Evolutionary conservation across 495 filamentous ascomycete species (phyloP), one percentile per base, ranked within the genome.

Genomic region (Xylaria palmicola): DNA sequence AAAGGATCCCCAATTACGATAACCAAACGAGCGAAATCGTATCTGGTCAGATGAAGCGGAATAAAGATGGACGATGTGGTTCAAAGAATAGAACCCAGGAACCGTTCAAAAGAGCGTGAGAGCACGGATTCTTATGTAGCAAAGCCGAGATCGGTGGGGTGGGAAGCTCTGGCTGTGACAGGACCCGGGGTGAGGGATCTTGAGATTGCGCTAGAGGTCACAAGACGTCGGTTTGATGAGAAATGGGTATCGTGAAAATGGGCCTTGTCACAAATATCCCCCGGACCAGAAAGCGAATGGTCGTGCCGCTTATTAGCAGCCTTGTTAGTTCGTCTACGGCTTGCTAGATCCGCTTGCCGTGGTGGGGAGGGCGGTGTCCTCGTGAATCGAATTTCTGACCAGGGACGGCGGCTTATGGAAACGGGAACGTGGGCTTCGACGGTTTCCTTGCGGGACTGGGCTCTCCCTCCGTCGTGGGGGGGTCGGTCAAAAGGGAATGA

Each of bases 301-400:
- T 44, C 39, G 43, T 44, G 24, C 53, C 39, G 43, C 43, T 58
- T 58, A 58, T 58, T 61, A 45, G 50, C 49, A 45, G 24, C 47
- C 15, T 29, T 54, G 37, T 43, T 54, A 55, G 59, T 61, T n/a
- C 50, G 49, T 48, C 48, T 54, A 55, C 59, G 59, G 59, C 19
- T 61, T 39, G 48, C 37, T 30, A 61, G 59, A 55, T 61, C 59
- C 59, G 59, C 59, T 61, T 61, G 50, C 59, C 59, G 59, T 47
- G 50, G 50, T 55, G 49, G 59, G 50, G 59, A 39, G 15, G 40
- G 50, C 17, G 6, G 50, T 60, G 24, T 44, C 44, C 59, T 61
- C 59, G 59, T 61, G 59, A 39, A 61, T 55, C 17, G 40, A n/a
- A 47, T 61, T 52, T 53, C 37, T 34, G 59, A 61, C 50, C 59